phyloP scores from a whole-genome alignment of 257 asterid genomes.

The Eucommia ulmoides region DNA sequence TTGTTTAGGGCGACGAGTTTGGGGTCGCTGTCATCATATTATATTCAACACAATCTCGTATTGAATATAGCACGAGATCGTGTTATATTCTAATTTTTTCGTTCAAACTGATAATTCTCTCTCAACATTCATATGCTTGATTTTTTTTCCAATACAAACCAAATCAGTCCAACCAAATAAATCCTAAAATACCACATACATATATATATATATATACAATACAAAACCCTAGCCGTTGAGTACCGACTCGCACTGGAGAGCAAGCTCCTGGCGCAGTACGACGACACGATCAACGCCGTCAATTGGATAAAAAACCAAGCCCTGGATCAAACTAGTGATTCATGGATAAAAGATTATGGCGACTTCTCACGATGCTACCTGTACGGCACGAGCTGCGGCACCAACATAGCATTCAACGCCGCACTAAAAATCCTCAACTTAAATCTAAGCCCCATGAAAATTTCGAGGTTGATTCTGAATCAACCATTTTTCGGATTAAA shows the following conservation, averaged over 20 bases:
- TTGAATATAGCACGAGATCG: no score
- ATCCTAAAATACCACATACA: no score
- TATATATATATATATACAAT: no score
- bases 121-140: no score
- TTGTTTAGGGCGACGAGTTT: no score
- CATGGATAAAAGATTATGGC: conserved; percentile 55
- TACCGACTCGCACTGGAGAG: conserved; percentile 76
- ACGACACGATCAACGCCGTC: conserved; percentile 59
- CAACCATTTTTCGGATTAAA: conserved; percentile 73
- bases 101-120: no score
- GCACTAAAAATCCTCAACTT: conserved; percentile 34
- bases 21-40: no score
- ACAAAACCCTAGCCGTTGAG: no score
- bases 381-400: conserved; percentile 58
- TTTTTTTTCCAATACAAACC: no score
- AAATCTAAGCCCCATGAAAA: conserved; percentile 29
- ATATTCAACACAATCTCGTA: no score
- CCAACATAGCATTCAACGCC: conserved; percentile 46
- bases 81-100: no score
- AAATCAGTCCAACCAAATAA: no score
- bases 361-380: conserved; percentile 62
- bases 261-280: conserved; percentile 79
- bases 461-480: conserved; percentile 44
- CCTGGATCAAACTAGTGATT: conserved; percentile 26
- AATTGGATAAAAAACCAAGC: conserved; percentile 54